Conservation (phyloP, 2,329 filamentous ascomycete species). For the Stenocarpella maydis region DNA sequence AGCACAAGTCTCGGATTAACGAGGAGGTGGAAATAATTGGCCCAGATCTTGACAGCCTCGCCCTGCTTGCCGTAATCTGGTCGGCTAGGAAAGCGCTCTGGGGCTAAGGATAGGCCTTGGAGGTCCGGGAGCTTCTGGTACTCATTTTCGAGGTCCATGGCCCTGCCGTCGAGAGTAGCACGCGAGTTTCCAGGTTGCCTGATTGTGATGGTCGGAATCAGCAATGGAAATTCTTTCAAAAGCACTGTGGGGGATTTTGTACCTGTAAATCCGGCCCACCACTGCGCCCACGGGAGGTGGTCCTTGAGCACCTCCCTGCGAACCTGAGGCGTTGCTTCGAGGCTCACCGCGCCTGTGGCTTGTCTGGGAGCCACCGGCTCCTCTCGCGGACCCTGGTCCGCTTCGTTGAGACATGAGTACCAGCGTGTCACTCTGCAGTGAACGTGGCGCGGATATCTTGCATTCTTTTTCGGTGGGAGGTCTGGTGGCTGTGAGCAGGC, state of each 20-base stretch:
- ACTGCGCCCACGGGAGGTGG: not conserved
- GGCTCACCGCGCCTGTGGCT: not conserved
- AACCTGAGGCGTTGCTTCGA: not conserved
- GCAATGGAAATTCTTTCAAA: not conserved
- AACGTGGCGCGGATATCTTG: not conserved
- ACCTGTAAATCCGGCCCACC: not conserved
- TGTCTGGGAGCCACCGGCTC: not conserved
- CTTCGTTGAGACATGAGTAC: not conserved
- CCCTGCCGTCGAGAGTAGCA: fast-evolving
- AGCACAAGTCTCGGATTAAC: not conserved
- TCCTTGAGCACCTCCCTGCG: not conserved
- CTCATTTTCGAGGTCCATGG: not conserved
- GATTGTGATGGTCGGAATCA: not conserved
- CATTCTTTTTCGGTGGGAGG: not conserved
- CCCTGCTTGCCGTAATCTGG: not conserved
- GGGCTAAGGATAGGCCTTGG: not conserved
- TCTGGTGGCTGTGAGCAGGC: not conserved
- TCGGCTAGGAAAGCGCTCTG: not conserved
- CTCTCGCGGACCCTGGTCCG: not conserved
- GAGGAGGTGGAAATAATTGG: constrained; percentile 1
- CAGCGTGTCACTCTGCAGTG: not conserved
- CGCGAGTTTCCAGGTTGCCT: not conserved
- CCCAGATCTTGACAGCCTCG: not conserved
- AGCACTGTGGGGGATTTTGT: not conserved
- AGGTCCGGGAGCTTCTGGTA: not conserved